Evolutionary conservation across 164 flowering plant species (phyloP), one percentile per base, ranked within the genome.

Genomic region (Warburgia ugandensis): DNA sequence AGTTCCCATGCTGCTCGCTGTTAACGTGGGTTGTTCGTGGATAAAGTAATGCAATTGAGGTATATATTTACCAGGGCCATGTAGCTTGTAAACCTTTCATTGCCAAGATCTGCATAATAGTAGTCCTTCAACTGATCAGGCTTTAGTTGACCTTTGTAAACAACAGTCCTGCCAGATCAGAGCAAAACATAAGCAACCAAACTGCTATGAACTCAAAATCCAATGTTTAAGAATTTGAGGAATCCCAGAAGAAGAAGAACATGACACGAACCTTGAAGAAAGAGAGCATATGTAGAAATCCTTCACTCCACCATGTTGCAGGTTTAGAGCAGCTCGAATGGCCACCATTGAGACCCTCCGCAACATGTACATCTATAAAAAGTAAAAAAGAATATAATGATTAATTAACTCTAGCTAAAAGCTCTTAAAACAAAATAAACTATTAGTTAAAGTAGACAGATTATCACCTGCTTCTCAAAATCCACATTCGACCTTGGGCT

Each of bases 31-130:
- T 71, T 80, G 94, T 63, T 70, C 65, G 70, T 55, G 71, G 78
- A 66, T 57, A 67, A 74, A 37, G 45, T 52, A 70, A 64, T n/a
- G 79, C 57, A 55, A 74, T 72, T 66, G 76, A 76, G 66, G 61
- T 70, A 74, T 47, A 77, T 75, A 85, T 68, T 94, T 94, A 94
- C 99, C 99, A 94, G 92, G 81, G 99, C 97, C 99, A 94, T 89
- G 90, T 94, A 94, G 95, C 99, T 94, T 69, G 96, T 83, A 77
- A 94, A 94, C 94, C 87, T 94, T 84, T 83, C 83, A 81, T 79
- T 77, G 68, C 94, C 92, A 77, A 94, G 85, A 70, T 94, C 99
- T 55, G 81, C 87, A 63, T 76, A 74, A 61, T 94, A 94, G 65
- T 94, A 94, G 14, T 75, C 81, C 74, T 69, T 75, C 84, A 94